Base-by-base conservation (phyloP, 2,329 filamentous ascomycete species). In the Microdochium nivale region DNA sequence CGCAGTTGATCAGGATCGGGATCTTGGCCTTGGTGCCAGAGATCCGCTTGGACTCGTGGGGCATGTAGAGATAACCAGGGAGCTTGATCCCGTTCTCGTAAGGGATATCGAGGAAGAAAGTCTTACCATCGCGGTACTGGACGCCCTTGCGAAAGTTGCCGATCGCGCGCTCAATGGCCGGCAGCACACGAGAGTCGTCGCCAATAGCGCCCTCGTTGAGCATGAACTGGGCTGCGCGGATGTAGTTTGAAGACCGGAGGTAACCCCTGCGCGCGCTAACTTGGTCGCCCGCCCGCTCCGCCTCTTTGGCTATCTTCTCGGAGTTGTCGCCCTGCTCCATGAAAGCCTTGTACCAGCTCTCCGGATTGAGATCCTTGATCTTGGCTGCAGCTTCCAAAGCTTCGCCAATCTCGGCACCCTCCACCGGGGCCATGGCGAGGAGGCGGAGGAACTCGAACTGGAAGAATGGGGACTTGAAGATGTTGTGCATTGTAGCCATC, bases 381-480 rank as follows among this genome's bases (percentile, higher is more conserved):
- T 64, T 53, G 10, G 57, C 61, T 1, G 61, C 62, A 9, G 70
- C 68, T 25, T 67, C 64, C 3, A 75, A 64, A 13, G 58, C 64
- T 51, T 77, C 73, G 23, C 62, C 70, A 2, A 70, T 59, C 4
- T 75, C 72, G 50, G 59, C 60, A 0, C 72, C 73, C 2, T 63
- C 64, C 14, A 55, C 58, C 0, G 63, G 59, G 0, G 70, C 62
- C 2, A 57, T 68, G 46, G 65, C 67, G 4, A 75, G 65, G 24
- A 76, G 48, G 4, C 73, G 68, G 13, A 70, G 48, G 3, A 62
- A 56, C 55, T 76, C 72, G 54, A 76, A 75, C 55, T 75, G 60
- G 63, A 70, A 74, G 52, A 72, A 72, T 21, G 51, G 44, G 48
- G 58, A 32, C 40, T 54, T 51, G 54, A 67, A 68, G 49, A 69